Conservation (phyloP, 441 rosid genomes). For the Erysimum cheiri region DNA sequence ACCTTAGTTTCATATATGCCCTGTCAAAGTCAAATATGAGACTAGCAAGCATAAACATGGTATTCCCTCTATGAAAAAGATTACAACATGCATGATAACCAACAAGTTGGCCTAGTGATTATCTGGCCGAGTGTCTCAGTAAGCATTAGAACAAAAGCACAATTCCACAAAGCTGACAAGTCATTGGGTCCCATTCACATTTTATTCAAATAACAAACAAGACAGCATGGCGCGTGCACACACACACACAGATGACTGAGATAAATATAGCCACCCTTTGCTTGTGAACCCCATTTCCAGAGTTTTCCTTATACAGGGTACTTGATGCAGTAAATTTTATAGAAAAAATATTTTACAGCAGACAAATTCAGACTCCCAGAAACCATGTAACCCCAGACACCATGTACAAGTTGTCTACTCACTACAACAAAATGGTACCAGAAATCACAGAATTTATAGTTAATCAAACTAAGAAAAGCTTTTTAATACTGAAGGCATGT, state of each 20-base stretch:
- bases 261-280: constrained; percentile 22
- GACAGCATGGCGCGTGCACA: constrained; percentile 3
- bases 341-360: neutral
- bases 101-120: constrained; percentile 16
- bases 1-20: constrained; percentile 92
- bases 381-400: constrained; percentile 2
- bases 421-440: constrained; percentile 26
- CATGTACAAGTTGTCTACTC: constrained; percentile 30
- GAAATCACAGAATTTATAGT: constrained; percentile 14
- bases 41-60: constrained; percentile 26
- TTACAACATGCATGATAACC: constrained; percentile 34
- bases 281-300: constrained; percentile 19
- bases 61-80: constrained; percentile 12
- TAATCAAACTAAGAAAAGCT: constrained; percentile 19
- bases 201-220: constrained; percentile 36
- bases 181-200: constrained; percentile 22
- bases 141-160: constrained; percentile 27
- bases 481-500: constrained; percentile 8
- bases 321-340: constrained; percentile 26
- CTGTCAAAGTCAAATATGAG: constrained; percentile 53
- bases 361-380: constrained; percentile 17
- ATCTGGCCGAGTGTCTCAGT: constrained; percentile 22
- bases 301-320: constrained; percentile 18
- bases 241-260: constrained; percentile 5
- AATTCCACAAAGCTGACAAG: constrained; percentile 14